phyloP scores from a whole-genome alignment of 345 rosid species.

The Syzygium aromaticum region DNA sequence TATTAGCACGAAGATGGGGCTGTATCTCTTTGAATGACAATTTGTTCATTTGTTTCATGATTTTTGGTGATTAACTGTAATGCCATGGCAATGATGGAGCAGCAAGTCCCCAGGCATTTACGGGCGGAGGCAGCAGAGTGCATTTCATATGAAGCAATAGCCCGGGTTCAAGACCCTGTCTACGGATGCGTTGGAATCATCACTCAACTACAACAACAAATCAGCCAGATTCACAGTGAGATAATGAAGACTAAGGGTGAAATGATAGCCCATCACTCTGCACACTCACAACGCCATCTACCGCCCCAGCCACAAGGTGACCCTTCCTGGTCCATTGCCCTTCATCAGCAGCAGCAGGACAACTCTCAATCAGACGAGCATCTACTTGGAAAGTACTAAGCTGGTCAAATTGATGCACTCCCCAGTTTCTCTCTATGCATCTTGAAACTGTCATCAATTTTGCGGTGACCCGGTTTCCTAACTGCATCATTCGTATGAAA shows the following conservation, averaged over 20 bases:
- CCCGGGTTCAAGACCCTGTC: slow-evolving; percentile 9
- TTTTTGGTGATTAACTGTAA: background rate
- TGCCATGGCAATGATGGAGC: background rate
- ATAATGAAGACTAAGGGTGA: background rate
- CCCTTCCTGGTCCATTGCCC: background rate
- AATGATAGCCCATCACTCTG: slow-evolving; percentile 1
- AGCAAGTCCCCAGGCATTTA: slow-evolving; percentile 10
- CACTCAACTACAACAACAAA: slow-evolving; percentile 14
- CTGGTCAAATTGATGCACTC: background rate
- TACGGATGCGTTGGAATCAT: slow-evolving; percentile 13
- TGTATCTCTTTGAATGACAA: background rate
- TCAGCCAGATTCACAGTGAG: background rate
- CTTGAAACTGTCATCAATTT: background rate
- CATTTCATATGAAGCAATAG: slow-evolving; percentile 9
- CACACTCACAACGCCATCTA: background rate
- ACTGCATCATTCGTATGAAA: background rate
- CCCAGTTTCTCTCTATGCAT: background rate
- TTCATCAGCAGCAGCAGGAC: background rate
- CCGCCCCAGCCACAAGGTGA: background rate
- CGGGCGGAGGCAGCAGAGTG: slow-evolving; percentile 13
- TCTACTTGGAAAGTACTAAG: background rate
- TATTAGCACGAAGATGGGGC: background rate
- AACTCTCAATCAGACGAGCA: background rate
- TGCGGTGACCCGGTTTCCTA: background rate
- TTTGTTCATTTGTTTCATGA: background rate